Base-by-base conservation (phyloP, 148 eudicot species). In the Arbutus unedo region DNA sequence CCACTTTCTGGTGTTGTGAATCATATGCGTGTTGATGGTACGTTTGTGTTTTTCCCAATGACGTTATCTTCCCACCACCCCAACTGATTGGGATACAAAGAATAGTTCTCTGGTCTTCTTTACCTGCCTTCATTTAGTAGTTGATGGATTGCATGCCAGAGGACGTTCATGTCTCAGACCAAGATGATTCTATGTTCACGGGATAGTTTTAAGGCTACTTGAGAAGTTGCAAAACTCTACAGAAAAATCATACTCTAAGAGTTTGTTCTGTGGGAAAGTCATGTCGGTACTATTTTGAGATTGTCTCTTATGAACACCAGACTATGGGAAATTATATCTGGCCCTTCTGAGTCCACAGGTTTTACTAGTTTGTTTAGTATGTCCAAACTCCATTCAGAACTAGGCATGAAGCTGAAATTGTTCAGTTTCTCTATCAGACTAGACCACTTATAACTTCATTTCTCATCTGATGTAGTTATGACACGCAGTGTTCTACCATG, bases 351-450 rank as follows among this genome's bases (percentile, higher is more conserved):
- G 48, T 59, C 64, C 47, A 38, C 13, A 25, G 31, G 49, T n/a
- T 76, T 11, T 23, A 21, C 21, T 1, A 49, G 23, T 76, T 76
- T 76, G 38, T 64, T 38, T n/a, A 74, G 45, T 49, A 53, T 56
- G 50, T 10, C 31, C 44, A 64, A 72, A 41, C 38, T 81, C 38
- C 21, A 72, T 82, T 57, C 44, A 59, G 62, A 76, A 60, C 48
- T 73, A 55, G 78, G 71, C 53, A 41, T 77, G 68, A 23, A 43
- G 10, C 56, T 67, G 41, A n/a, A 25, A 25, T 21, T 31, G 31
- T 64, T 72, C 71, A 80, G 25, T 80, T 47, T 10, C 60, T 23
- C 49, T 80, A 49, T 5, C 71, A 47, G 38, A 45, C 43, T 59
- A 59, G 54, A 59, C n/a, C 68, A 62, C 66, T 23, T 21, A 2